Percentiles rank a stretch among this genome's conserved stretches.
Evolutionary conservation across 2,329 filamentous ascomycete species (phyloP).

Genomic region (Aspergillus sp.): DNA sequence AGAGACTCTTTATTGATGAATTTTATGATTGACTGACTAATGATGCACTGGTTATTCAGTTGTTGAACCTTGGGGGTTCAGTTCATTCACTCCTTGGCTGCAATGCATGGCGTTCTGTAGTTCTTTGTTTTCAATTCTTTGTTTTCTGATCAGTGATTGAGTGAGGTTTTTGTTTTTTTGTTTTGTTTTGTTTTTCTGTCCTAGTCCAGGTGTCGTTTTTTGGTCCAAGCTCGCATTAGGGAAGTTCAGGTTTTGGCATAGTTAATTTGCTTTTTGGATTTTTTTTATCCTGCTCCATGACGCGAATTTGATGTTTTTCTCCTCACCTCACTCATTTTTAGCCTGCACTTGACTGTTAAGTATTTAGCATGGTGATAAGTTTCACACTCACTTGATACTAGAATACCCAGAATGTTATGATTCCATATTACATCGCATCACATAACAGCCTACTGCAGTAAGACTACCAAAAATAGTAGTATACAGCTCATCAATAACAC

Average conservation of each 20-base stretch:
- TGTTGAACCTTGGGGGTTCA: not conserved
- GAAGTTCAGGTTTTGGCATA: too few species aligned
- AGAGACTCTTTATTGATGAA: not conserved
- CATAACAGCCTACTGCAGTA: too few species aligned
- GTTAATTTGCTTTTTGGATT: not conserved
- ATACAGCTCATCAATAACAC: not conserved
- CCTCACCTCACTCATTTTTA: not conserved
- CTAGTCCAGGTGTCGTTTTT: not conserved
- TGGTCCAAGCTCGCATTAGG: not conserved
- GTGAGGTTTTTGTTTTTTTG: not conserved
- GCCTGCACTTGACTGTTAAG: too few species aligned
- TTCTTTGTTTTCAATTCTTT: not conserved
- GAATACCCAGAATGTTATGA: not conserved
- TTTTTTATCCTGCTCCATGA: not conserved
- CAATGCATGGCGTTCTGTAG: constrained; percentile 4
- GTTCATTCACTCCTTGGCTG: not conserved
- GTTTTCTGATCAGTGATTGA: not conserved
- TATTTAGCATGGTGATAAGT: not conserved
- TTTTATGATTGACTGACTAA: not conserved
- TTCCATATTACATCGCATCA: not conserved
- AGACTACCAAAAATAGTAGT: not conserved
- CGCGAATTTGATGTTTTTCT: not conserved
- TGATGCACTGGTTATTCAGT: not conserved
- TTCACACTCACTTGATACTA: not conserved
- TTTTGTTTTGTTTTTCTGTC: not conserved